A percentile compares a stretch with the other conserved stretches of the same genome.
Evolutionary conservation across 495 filamentous ascomycete genomes (phyloP).

Genomic region (Xylaria palmicola): DNA sequence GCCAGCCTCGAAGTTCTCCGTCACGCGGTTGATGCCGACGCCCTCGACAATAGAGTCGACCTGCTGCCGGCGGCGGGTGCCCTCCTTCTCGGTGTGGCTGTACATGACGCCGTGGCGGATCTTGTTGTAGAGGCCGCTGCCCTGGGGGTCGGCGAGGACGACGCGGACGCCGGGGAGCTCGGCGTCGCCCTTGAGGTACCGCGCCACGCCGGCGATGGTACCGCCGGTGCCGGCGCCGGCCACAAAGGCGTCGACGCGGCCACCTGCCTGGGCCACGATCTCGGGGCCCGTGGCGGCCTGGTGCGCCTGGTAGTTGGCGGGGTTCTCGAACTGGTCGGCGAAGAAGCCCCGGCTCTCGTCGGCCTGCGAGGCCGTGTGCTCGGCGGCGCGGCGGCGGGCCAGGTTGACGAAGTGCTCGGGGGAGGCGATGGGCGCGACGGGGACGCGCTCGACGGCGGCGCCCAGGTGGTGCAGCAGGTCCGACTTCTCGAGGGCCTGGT

Average conservation of each 20-base stretch:
- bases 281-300: slow-evolving; percentile 82
- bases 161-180: slow-evolving; percentile 53
- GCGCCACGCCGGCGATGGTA: slow-evolving; percentile 83
- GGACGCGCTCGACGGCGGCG: slow-evolving; percentile 83
- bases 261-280: slow-evolving; percentile 75
- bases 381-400: slow-evolving; percentile 70
- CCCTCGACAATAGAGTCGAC: slow-evolving; percentile 97
- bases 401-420: slow-evolving; percentile 93
- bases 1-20: slow-evolving; percentile 86
- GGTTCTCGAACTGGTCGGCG: slow-evolving; percentile 93
- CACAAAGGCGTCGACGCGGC: slow-evolving; percentile 82
- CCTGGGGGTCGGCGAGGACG: slow-evolving; percentile 90
- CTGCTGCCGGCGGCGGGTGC: slow-evolving; percentile 81
- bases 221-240: slow-evolving; percentile 96
- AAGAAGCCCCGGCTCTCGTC: slow-evolving; percentile 71
- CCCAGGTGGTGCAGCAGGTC: slow-evolving; percentile 86
- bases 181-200: slow-evolving; percentile 68
- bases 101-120: slow-evolving; percentile 96
- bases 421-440: slow-evolving; percentile 86
- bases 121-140: slow-evolving; percentile 88
- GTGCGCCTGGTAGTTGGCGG: slow-evolving; percentile 84
- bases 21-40: slow-evolving; percentile 90
- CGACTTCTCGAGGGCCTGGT: slow-evolving; percentile 87
- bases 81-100: slow-evolving; percentile 79
- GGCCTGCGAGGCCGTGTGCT: slow-evolving; percentile 56